A percentile compares a stretch with the other conserved stretches of the same genome.
phyloP scores from a whole-genome alignment of 2,329 filamentous ascomycete genomes.

The Lachnum nothofagi region DNA sequence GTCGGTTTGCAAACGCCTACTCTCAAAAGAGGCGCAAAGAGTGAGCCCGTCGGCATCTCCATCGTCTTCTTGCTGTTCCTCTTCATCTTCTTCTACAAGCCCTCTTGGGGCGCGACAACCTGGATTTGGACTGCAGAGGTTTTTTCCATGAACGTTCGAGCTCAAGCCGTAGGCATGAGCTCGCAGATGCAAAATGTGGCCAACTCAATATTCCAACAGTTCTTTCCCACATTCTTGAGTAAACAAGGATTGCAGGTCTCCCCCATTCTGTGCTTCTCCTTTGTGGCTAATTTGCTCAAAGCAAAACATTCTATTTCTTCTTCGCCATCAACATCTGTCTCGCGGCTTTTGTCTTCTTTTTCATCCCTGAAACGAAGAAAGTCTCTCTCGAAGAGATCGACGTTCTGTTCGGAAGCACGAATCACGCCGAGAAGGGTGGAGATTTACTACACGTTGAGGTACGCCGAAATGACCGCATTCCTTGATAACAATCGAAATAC shows the following conservation, averaged over 20 bases:
- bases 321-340: constrained; percentile 44
- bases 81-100: constrained; percentile 64
- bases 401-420: constrained; percentile 42
- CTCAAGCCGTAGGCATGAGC: constrained; percentile 62
- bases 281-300: constrained; percentile 4
- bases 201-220: constrained; percentile 45
- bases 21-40: constrained; percentile 46
- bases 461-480: background rate
- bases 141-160: constrained; percentile 65
- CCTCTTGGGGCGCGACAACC: constrained; percentile 63
- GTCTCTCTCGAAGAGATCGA: constrained; percentile 53
- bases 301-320: constrained; percentile 46
- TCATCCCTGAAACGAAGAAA: constrained; percentile 52
- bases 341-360: constrained; percentile 46
- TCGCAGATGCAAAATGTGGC: constrained; percentile 58
- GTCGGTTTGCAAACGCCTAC: constrained; percentile 53
- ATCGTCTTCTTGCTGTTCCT: constrained; percentile 65
- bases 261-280: background rate
- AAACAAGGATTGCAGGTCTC: constrained; percentile 42
- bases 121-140: constrained; percentile 69
- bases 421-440: constrained; percentile 29
- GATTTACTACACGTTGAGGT: constrained; percentile 19
- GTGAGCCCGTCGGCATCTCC: constrained; percentile 54
- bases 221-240: constrained; percentile 62
- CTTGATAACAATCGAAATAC: background rate